Evolutionary conservation across 371 early-diverging fungal species (phyloP), one percentile per base, ranked within the genome.

Genomic region (Dentiscutata heterogama): DNA sequence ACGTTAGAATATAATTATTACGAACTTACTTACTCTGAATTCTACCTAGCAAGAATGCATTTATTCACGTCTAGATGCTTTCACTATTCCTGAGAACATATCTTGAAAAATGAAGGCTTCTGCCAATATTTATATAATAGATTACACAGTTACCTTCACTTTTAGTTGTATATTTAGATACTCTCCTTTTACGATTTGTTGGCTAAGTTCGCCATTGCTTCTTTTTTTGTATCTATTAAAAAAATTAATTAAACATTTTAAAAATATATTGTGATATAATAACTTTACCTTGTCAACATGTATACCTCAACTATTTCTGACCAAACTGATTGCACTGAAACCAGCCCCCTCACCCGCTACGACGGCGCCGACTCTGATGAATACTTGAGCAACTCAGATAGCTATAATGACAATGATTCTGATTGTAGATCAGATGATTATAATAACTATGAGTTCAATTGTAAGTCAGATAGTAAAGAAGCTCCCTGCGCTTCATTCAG

Each of bases 161-260:
- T n/a, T n/a, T n/a, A n/a, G n/a, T n/a, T n/a, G n/a, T n/a, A n/a
- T n/a, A n/a, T n/a, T n/a, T n/a, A n/a, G n/a, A n/a, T n/a, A n/a
- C n/a, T n/a, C n/a, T n/a, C n/a, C n/a, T n/a, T n/a, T n/a, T n/a
- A n/a, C n/a, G n/a, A n/a, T n/a, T n/a, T n/a, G n/a, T n/a, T n/a
- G n/a, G n/a, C n/a, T n/a, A n/a, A n/a, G n/a, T n/a, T n/a, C n/a
- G n/a, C n/a, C n/a, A n/a, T n/a, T n/a, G n/a, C n/a, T n/a, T n/a
- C n/a, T n/a, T n/a, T n/a, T n/a, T n/a, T n/a, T n/a, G n/a, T n/a
- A n/a, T n/a, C n/a, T n/a, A n/a, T n/a, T n/a, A 67, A 67, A 67
- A 67, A 67, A 67, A 67, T 67, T 1, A 27, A 27, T 67, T 67
- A 67, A 67, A 67, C 31, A 67, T 67, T 67, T 67, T 5, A 1